Evolutionary conservation across 2,329 filamentous ascomycete species (phyloP).

Genomic region (Colletotrichum sp.): DNA sequence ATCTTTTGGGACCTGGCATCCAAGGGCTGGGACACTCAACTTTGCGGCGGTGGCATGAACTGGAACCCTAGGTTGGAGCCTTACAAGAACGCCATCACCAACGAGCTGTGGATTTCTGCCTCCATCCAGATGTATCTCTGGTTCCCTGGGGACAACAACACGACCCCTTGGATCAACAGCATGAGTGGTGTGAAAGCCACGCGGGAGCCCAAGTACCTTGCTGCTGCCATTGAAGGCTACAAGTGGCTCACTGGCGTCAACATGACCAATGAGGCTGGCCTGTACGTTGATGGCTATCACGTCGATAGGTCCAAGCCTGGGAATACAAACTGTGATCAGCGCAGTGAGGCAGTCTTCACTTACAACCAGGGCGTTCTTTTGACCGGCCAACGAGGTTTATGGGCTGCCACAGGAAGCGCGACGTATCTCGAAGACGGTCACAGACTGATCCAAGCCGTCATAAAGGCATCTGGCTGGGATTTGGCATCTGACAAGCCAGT

Average conservation of each 20-base stretch:
- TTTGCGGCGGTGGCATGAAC: slow-evolving; percentile 88
- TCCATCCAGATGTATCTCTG: slow-evolving; percentile 89
- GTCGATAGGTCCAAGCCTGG: slow-evolving; percentile 67
- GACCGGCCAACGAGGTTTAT: slow-evolving; percentile 80
- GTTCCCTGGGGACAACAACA: slow-evolving; percentile 81
- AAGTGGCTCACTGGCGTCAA: slow-evolving; percentile 79
- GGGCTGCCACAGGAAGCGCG: slow-evolving; percentile 75
- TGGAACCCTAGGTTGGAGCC: slow-evolving; percentile 84
- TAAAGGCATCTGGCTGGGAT: slow-evolving; percentile 80
- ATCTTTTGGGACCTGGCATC: slow-evolving; percentile 85
- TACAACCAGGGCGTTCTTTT: slow-evolving; percentile 95
- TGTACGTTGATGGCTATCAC: slow-evolving; percentile 91
- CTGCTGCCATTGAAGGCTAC: slow-evolving; percentile 79
- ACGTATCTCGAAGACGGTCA: slow-evolving; percentile 82
- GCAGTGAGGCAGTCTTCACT: slow-evolving; percentile 90
- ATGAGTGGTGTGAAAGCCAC: slow-evolving; percentile 24
- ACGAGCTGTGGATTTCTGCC: slow-evolving; percentile 85
- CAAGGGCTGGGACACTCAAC: slow-evolving; percentile 78
- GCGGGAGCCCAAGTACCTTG: slow-evolving; percentile 69
- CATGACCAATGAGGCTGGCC: slow-evolving; percentile 78
- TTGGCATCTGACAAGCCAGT: slow-evolving; percentile 44
- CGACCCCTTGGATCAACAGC: slow-evolving; percentile 64
- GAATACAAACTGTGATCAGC: slow-evolving; percentile 76
- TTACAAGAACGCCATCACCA: slow-evolving; percentile 97
- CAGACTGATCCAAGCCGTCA: slow-evolving; percentile 73